Percentiles rank a stretch among this genome's conserved stretches.
Evolutionary conservation across 768 basidiomycete species (phyloP).

Genomic region (Hericium rajendrae): DNA sequence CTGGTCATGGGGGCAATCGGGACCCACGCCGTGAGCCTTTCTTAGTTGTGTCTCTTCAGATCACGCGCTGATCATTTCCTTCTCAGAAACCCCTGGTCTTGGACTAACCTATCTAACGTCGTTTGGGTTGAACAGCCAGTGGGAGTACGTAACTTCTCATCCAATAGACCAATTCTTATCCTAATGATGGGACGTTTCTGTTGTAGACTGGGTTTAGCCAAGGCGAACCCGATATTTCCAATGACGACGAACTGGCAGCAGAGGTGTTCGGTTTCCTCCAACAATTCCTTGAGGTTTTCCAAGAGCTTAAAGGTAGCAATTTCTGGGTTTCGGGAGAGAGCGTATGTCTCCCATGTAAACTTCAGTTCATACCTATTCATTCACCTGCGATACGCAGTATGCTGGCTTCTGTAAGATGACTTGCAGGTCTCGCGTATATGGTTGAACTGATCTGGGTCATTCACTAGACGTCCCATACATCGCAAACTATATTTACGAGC

Average conservation of each 20-base stretch:
- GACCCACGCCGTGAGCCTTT: constrained; percentile 34
- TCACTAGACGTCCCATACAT: constrained; percentile 2
- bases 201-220: constrained; percentile 56
- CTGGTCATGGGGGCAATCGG: constrained; percentile 53
- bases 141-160: constrained; percentile 25
- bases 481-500: constrained; percentile 58
- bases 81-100: constrained; percentile 39
- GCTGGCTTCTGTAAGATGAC: constrained; percentile 24
- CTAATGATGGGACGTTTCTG: no score
- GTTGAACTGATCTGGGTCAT: constrained; percentile 19
- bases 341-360: constrained; percentile 29
- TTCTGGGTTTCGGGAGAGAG: constrained; percentile 65
- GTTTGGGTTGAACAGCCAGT: constrained; percentile 74
- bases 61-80: neutral
- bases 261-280: constrained; percentile 46
- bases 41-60: no score
- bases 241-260: constrained; percentile 46
- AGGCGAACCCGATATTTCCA: constrained; percentile 51
- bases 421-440: neutral
- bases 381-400: constrained; percentile 13
- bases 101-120: constrained; percentile 67
- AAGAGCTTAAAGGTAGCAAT: constrained; percentile 62
- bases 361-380: neutral
- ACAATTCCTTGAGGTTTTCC: constrained; percentile 65
- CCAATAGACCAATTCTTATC: neutral